Evolutionary conservation across 352 stramenopile genomes (phyloP).

Genomic region (Pythium sukuiense): DNA sequence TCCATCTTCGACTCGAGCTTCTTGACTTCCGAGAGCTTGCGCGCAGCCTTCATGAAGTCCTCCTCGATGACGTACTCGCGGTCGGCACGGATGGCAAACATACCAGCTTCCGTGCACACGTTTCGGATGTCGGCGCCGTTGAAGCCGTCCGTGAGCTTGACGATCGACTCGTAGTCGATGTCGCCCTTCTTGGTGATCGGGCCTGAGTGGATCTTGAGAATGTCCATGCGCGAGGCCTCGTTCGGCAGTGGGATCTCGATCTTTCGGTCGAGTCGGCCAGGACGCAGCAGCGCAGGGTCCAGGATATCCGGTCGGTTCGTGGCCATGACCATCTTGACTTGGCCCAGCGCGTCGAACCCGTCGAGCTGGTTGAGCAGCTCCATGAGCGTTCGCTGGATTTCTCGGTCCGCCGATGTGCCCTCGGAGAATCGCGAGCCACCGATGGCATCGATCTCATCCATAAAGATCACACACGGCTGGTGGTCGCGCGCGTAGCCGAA

Average conservation of each 20-base stretch:
- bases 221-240: conserved; percentile 97
- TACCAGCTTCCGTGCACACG: conserved; percentile 94
- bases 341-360: conserved; percentile 97
- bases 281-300: conserved; percentile 97
- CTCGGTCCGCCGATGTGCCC: conserved; percentile 94
- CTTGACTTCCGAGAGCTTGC: conserved; percentile 99
- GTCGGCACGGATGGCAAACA: conserved; percentile 99
- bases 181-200: conserved; percentile 99
- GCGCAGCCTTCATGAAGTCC: conserved; percentile 99
- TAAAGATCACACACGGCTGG: conserved; percentile 99
- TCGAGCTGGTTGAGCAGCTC: conserved; percentile 99
- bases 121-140: conserved; percentile 99
- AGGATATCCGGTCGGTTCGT: conserved; percentile 99
- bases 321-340: conserved; percentile 99
- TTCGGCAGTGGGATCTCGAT: conserved; percentile 99
- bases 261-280: conserved; percentile 98
- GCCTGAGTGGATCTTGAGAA: conserved; percentile 99
- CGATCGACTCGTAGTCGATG: conserved; percentile 99
- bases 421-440: conserved; percentile 97
- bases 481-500: conserved; percentile 97
- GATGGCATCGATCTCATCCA: conserved; percentile 99
- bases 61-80: conserved; percentile 99
- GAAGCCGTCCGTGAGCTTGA: conserved; percentile 99
- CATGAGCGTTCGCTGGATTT: conserved; percentile 99
- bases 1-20: conserved; percentile 99